Percentiles rank a stretch among this genome's conserved stretches.
Evolutionary conservation across 176 grass and related monocot genomes (phyloP).

Genomic region (Thinopyrum elongatum): DNA sequence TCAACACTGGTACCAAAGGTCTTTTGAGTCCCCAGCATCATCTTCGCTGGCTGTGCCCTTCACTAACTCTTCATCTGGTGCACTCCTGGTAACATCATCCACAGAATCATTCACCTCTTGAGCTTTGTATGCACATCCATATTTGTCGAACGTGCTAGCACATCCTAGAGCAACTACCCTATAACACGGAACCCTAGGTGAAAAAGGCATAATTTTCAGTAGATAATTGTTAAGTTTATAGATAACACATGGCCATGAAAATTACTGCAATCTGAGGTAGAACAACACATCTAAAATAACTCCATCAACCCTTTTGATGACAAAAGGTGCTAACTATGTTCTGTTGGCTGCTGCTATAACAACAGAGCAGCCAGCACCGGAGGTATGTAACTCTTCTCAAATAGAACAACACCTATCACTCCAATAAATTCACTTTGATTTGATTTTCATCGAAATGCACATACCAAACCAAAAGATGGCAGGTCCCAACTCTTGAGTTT

Average conservation of each 20-base stretch:
- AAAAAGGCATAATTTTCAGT: background rate
- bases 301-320: background rate
- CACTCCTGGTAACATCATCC: background rate
- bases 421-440: background rate
- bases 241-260: background rate
- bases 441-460: background rate
- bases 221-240: background rate
- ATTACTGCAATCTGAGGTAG: background rate
- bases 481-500: background rate
- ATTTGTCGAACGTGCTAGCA: background rate
- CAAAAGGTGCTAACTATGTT: background rate
- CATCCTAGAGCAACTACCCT: background rate
- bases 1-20: conserved; percentile 38
- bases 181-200: background rate
- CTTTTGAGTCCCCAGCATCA: conserved; percentile 40
- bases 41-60: conserved; percentile 27
- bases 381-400: background rate
- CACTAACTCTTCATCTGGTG: background rate
- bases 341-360: background rate
- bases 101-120: background rate
- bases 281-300: background rate
- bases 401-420: background rate
- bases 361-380: background rate
- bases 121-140: background rate
- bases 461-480: background rate